Conservation (phyloP, 2,329 filamentous ascomycete genomes). For the Coleophoma cylindrospora region DNA sequence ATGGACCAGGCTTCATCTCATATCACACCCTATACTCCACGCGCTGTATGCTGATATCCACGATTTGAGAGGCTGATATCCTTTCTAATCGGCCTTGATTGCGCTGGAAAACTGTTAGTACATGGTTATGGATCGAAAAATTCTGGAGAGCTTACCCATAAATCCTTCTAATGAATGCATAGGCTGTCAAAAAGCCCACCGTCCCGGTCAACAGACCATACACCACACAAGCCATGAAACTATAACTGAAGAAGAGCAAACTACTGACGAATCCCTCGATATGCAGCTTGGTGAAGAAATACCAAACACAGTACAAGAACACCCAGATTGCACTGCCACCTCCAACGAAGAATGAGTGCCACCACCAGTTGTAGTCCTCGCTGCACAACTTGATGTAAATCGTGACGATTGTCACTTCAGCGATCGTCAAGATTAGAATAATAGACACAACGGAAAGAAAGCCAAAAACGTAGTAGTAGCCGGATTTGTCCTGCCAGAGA, state of each 20-base stretch:
- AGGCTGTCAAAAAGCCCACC: conserved; percentile 78
- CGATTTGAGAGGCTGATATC: too few relatives aligned
- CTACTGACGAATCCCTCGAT: conserved; percentile 76
- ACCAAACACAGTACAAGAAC: conserved; percentile 79
- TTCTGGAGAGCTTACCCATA: conserved; percentile 55
- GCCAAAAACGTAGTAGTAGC: conserved; percentile 89
- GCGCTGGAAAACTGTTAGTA: conserved; percentile 5
- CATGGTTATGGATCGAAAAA: not conserved
- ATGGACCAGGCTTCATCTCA: too few relatives aligned
- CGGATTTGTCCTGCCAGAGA: conserved; percentile 84
- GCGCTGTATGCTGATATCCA: too few relatives aligned
- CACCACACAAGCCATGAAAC: conserved; percentile 73
- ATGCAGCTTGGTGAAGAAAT: conserved; percentile 75
- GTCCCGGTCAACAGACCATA: conserved; percentile 81
- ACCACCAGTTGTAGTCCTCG: conserved; percentile 92
- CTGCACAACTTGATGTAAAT: conserved; percentile 79
- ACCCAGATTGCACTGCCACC: conserved; percentile 76
- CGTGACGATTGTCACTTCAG: conserved; percentile 78
- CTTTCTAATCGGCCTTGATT: not conserved
- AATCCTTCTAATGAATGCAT: conserved; percentile 78
- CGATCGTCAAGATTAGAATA: conserved; percentile 70
- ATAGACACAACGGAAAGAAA: conserved; percentile 71
- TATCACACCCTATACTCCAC: too few relatives aligned
- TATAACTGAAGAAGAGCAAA: conserved; percentile 81
- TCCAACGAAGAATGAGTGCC: conserved; percentile 79